phyloP scores from a whole-genome alignment of 805 yeast genomes.

The Cyberlindnera maritima region DNA sequence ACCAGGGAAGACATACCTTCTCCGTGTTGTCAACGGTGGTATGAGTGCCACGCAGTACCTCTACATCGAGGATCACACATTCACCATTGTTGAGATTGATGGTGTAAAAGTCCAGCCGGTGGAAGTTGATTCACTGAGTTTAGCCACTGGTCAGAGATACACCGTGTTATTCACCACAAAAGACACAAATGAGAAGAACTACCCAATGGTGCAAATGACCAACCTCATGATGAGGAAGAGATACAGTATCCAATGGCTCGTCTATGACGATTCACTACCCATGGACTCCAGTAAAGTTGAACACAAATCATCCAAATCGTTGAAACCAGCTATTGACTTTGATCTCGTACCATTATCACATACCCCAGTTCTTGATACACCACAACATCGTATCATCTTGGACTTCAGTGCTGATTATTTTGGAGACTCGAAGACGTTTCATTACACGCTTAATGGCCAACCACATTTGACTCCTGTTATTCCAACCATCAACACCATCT shows the following conservation, averaged over 20 bases:
- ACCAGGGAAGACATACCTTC: slow-evolving; percentile 42
- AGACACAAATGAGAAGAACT: slow-evolving; percentile 41
- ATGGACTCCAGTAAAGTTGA: slow-evolving; percentile 43
- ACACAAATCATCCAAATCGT: slow-evolving; percentile 21
- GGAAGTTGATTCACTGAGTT: slow-evolving; percentile 43
- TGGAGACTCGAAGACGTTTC: slow-evolving; percentile 60
- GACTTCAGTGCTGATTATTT: slow-evolving; percentile 54
- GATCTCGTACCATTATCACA: slow-evolving; percentile 35
- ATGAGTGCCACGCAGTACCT: slow-evolving; percentile 56
- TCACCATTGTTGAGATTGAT: slow-evolving; percentile 57
- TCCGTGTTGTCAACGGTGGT: slow-evolving; percentile 54
- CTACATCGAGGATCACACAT: slow-evolving; percentile 49
- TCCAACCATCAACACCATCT: slow-evolving; percentile 64
- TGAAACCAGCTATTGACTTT: slow-evolving; percentile 32
- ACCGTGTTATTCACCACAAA: slow-evolving; percentile 56
- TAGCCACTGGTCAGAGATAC: slow-evolving; percentile 78
- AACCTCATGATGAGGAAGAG: slow-evolving; percentile 68
- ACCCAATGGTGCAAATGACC: slow-evolving; percentile 48
- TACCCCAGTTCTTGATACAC: slow-evolving; percentile 41
- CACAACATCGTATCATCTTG: slow-evolving; percentile 55
- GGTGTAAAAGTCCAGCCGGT: slow-evolving; percentile 53
- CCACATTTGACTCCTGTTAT: slow-evolving; percentile 66
- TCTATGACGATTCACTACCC: slow-evolving; percentile 40
- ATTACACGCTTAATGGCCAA: slow-evolving; percentile 66
- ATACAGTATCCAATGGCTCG: slow-evolving; percentile 52